A percentile compares a stretch with the other conserved stretches of the same genome.
Evolutionary conservation across 2,329 filamentous ascomycete species (phyloP).

Genomic region (Venturia aucupariae): DNA sequence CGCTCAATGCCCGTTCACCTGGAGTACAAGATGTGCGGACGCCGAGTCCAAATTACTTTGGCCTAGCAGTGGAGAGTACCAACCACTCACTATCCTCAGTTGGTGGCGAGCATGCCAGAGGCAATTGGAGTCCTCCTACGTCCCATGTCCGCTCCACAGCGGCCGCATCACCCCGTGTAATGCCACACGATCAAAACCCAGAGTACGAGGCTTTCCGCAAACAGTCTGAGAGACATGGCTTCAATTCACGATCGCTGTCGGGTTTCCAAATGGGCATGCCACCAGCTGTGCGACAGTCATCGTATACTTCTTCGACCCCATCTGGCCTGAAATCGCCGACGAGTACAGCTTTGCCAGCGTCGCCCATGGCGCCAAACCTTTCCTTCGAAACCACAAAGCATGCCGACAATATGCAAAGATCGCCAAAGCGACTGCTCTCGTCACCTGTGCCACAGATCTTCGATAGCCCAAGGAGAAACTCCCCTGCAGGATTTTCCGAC

Average conservation of each 20-base stretch:
- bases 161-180: conserved; percentile 56
- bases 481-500: conserved; percentile 35
- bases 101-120: conserved; percentile 49
- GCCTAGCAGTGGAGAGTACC: conserved; percentile 56
- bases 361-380: conserved; percentile 4
- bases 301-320: not conserved
- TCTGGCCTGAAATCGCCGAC: not conserved
- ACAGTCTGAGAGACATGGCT: conserved; percentile 49
- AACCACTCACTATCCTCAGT: conserved; percentile 54
- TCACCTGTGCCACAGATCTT: conserved; percentile 30
- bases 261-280: not conserved
- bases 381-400: conserved; percentile 1
- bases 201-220: conserved; percentile 74
- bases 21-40: not conserved
- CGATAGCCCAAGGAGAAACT: conserved; percentile 36
- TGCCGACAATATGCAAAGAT: conserved; percentile 24
- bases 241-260: conserved; percentile 4
- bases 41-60: conserved; percentile 77
- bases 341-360: conserved; percentile 8
- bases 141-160: conserved; percentile 63
- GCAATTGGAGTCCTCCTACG: conserved; percentile 66
- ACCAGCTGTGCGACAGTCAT: not conserved
- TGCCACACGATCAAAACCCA: conserved; percentile 65
- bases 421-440: conserved; percentile 41
- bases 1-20: not conserved